Evolutionary conservation across 73 alveolate genomes (phyloP).

Genomic region (Tetrahymena thermophila): DNA sequence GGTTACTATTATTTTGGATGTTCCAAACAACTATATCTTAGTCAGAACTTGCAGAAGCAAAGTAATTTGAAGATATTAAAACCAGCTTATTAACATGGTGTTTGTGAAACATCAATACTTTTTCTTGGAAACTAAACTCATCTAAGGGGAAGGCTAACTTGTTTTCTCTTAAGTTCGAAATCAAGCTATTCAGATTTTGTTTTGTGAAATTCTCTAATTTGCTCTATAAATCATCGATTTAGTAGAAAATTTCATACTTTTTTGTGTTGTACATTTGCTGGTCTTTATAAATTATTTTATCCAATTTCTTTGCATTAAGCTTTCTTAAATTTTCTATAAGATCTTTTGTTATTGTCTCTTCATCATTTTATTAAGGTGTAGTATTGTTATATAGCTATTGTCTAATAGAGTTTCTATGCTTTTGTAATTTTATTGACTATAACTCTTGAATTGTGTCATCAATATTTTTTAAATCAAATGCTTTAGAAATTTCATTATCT

Average conservation of each 20-base stretch:
- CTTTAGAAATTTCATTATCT: not conserved
- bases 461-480: not conserved
- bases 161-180: not conserved
- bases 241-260: not conserved
- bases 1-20: not conserved
- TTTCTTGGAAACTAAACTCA: not conserved
- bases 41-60: not conserved
- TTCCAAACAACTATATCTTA: not conserved
- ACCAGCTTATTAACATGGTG: not conserved
- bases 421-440: not conserved
- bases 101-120: not conserved
- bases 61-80: not conserved
- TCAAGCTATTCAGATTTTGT: not conserved
- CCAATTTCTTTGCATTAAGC: not conserved
- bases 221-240: not conserved
- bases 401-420: not conserved
- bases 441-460: not conserved
- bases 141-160: not conserved
- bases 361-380: not conserved
- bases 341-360: not conserved
- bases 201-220: not conserved
- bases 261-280: not conserved
- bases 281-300: not conserved
- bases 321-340: not conserved
- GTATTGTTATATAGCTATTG: not conserved